Base-by-base conservation (phyloP, 805 yeast species). In the Groenewaldozyma tartarivorans region DNA sequence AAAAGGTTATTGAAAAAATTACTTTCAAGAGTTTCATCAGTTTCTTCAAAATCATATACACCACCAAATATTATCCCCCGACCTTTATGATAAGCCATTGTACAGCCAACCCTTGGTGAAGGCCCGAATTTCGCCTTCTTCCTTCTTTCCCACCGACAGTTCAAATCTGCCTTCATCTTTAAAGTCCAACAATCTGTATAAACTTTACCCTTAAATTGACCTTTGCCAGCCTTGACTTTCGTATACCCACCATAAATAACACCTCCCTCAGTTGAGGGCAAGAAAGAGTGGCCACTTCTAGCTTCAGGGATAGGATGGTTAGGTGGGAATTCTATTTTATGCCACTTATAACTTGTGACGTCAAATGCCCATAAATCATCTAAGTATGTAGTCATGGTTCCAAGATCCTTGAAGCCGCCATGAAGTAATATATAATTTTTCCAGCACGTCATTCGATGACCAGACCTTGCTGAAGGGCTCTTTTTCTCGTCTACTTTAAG, bases 61-160 rank as follows among this genome's bases (percentile, higher is more conserved):
- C 97, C 97, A 30, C 97, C 97, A 64, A 90, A 92, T 55, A 88
- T 54, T 6, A 90, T 72, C 43, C 96, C 96, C 65, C 96, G 77
- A 44, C 94, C 94, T 52, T 84, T 82, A 61, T 90, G 97, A 49
- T 71, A 71, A 6, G 79, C 87, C 79, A 90, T 75, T 3, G 94
- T 79, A 55, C 94, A 82, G 0, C 98, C 97, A n/a, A 85, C 96
- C 52, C 97, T 73, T 11, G 96, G 83, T 1, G 90, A 75, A 3
- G 96, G 96, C 46, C 80, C 87, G 57, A 80, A 83, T 2, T 95
- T 95, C 56, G 85, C 90, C 51, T 84, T 86, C 46, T 84, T 75
- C 49, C 94, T 74, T 56, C 96, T 71, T 62, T 92, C 97, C 82
- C 95, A 88, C 48, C 94, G 67, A 4, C 83, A 69, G 45, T 75